These are phyloP conservation scores for Cyberlindnera saturnus DNA, from an alignment of 805 yeast species.

Conservation along the genomic window DNA sequence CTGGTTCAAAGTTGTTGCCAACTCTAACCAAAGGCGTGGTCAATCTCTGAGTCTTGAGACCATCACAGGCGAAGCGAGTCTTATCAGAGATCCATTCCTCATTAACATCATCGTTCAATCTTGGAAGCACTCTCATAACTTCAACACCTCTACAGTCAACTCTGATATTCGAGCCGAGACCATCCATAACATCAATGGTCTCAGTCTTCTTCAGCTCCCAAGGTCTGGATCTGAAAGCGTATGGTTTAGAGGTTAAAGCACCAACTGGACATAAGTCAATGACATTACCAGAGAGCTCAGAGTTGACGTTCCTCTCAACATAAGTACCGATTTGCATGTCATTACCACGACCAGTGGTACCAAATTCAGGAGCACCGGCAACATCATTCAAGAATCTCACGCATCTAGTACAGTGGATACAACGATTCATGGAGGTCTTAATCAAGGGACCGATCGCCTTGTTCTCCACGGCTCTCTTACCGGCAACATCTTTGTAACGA, in stretches of 20 bases:
- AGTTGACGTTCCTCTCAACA: conserved; percentile 75
- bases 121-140: conserved; percentile 81
- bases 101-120: conserved; percentile 79
- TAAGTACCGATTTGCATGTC: conserved; percentile 90
- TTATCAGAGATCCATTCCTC: conserved; percentile 92
- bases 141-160: conserved; percentile 84
- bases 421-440: conserved; percentile 87
- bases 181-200: conserved; percentile 79
- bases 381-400: conserved; percentile 85
- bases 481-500: conserved; percentile 71
- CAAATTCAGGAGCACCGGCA: conserved; percentile 90
- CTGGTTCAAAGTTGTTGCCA: conserved; percentile 63
- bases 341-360: conserved; percentile 85
- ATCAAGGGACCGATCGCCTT: conserved; percentile 86
- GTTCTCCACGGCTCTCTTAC: conserved; percentile 87
- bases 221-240: conserved; percentile 88
- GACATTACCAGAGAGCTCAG: conserved; percentile 82
- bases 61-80: conserved; percentile 81
- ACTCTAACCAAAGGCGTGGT: conserved; percentile 72
- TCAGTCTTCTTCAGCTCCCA: conserved; percentile 92
- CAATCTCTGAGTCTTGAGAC: conserved; percentile 78
- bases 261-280: conserved; percentile 90
- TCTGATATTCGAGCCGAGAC: conserved; percentile 73
- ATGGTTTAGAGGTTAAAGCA: conserved; percentile 84
- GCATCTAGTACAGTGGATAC: conserved; percentile 90